Conservation (phyloP, 257 asterid species). For the Lavandula angustifolia region DNA sequence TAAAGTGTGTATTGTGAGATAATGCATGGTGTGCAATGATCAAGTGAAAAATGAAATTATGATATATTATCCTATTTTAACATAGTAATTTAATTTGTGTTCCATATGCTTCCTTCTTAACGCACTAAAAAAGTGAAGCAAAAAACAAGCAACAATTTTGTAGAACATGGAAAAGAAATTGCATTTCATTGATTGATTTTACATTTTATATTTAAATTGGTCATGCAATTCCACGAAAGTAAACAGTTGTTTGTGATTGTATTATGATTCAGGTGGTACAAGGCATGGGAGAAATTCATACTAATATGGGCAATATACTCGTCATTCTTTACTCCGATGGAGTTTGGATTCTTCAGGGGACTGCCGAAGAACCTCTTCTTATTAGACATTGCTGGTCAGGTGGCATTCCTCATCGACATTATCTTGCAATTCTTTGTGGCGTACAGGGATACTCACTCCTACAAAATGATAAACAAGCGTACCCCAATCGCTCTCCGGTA, state of each 20-base stretch:
- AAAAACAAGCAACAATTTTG: not conserved
- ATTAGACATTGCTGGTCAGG: constrained; percentile 66
- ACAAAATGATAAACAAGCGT: constrained; percentile 59
- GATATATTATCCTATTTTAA: not conserved
- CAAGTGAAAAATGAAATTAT: not conserved
- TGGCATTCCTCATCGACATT: constrained; percentile 66
- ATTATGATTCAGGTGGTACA: constrained; percentile 69
- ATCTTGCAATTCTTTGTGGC: constrained; percentile 61
- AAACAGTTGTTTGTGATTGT: too few species aligned
- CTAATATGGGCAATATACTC: constrained; percentile 74
- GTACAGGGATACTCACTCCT: constrained; percentile 61
- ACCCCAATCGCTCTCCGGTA: constrained; percentile 60
- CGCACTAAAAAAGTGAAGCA: not conserved
- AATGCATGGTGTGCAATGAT: not conserved
- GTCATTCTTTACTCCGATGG: constrained; percentile 73
- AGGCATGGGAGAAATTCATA: constrained; percentile 67
- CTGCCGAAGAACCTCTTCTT: constrained; percentile 61
- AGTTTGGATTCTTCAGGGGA: constrained; percentile 78
- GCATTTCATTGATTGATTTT: constrained; percentile 1
- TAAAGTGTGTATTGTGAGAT: too few species aligned
- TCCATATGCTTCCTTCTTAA: not conserved
- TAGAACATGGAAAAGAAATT: not conserved
- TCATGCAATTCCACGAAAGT: too few species aligned
- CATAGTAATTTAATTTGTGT: not conserved
- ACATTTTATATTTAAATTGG: too few species aligned